Base-by-base conservation (phyloP, 371 early-diverging fungal species). In the Saksenaea oblongispora region DNA sequence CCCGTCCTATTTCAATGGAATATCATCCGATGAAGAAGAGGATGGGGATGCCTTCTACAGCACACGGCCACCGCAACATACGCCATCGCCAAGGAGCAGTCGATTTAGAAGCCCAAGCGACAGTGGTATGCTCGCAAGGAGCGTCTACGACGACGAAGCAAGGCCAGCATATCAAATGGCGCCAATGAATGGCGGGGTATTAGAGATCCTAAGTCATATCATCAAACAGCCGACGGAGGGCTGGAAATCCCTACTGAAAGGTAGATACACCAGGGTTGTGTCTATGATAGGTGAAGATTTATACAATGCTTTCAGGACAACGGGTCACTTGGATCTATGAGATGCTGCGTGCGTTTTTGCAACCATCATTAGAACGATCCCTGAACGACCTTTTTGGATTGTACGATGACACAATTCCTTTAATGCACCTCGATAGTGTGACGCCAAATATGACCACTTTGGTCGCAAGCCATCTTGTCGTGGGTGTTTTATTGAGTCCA, bases 331-430 rank as follows among this genome's bases (percentile, higher is more conserved):
- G 92, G 93, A 44, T 84, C 0, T 85, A 87, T 56, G 90, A 91
- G 59, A 87, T 94, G 79, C 55, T 85, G 17, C 84, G 90, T 35
- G 73, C 89, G 9, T 70, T 88, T 42, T 61, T 91, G 36, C 89
- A 92, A 67, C 93, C 94, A 1, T 82, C 87, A 14, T 64, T 94
- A 34, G 92, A 93, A 70, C 84, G 87, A 9, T 64, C 76, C 3
- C 64, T 93, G 54, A 92, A 92, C 72, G 93, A 93, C 56, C 58
- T 85, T 28, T 87, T 92, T 64, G 90, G 88, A 34, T 66, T 93
- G 15, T 90, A 92, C 65, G 94, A 93, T 62, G 90, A 89, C 62
- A 88, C 90, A 3, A 88, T 89, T 18, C 88, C 90, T 13, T 72
- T 90, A 51, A 83, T 86, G 18, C 89, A 93, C 63, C 68, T 89